These are phyloP conservation scores for Calonectria hongkongensis DNA, from an alignment of 2,329 filamentous ascomycete genomes.

Conservation along the genomic window DNA sequence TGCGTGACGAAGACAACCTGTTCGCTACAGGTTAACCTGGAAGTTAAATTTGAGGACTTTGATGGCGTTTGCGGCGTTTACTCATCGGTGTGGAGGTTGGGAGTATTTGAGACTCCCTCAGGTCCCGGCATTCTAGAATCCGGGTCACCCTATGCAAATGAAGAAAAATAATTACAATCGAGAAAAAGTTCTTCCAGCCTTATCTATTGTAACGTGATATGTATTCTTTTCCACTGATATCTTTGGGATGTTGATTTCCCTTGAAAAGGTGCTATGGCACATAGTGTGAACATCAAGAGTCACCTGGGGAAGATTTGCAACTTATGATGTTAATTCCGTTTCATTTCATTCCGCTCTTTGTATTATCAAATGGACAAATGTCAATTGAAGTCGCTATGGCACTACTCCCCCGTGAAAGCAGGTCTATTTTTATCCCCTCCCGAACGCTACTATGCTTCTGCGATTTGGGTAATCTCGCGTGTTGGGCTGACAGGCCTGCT, in stretches of 20 bases:
- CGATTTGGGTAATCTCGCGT: conserved; percentile 50
- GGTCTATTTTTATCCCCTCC: not conserved
- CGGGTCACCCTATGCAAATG: not conserved
- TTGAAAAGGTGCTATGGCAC: too few relatives aligned
- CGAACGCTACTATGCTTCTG: conserved; percentile 43
- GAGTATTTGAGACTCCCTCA: not conserved
- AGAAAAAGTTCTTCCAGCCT: not conserved
- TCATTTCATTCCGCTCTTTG: conserved; percentile 28
- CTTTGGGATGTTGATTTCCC: too few relatives aligned
- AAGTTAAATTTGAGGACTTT: conserved; percentile 35
- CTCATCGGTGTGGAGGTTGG: conserved; percentile 43
- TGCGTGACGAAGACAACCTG: conserved; percentile 85
- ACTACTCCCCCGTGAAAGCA: conserved; percentile 12
- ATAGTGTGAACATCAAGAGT: not conserved
- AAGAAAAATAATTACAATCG: not conserved
- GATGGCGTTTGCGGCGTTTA: conserved; percentile 55
- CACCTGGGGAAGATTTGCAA: conserved; percentile 43
- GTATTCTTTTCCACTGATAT: too few relatives aligned
- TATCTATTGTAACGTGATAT: not conserved
- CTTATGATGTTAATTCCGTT: not conserved
- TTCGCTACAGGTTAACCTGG: conserved; percentile 71
- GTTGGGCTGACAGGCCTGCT: conserved; percentile 73
- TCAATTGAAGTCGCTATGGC: conserved; percentile 49
- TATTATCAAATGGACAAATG: conserved; percentile 49
- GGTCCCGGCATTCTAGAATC: not conserved